phyloP scores from a whole-genome alignment of 352 stramenopile genomes.

The Globisporangium nagaii region DNA sequence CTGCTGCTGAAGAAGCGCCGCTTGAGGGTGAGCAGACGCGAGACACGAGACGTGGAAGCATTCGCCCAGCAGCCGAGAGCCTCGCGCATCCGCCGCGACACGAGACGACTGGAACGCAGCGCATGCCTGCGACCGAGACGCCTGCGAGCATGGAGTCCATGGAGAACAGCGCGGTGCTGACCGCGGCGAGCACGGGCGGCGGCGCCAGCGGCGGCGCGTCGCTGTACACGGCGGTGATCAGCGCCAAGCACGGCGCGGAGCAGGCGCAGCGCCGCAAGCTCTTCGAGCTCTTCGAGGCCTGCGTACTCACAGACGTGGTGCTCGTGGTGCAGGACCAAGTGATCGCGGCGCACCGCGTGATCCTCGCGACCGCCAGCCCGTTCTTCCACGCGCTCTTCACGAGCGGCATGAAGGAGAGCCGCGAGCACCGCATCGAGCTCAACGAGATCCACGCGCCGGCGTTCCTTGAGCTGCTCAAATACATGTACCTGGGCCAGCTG shows the following conservation, averaged over 20 bases:
- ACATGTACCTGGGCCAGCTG: slow-evolving; percentile 70
- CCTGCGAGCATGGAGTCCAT: slow-evolving; percentile 17
- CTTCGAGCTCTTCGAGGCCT: slow-evolving; percentile 33
- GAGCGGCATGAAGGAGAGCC: slow-evolving; percentile 62
- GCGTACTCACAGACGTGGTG: slow-evolving; percentile 58
- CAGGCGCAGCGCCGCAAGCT: slow-evolving; percentile 39
- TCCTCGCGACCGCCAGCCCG: slow-evolving; percentile 53
- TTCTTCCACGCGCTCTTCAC: slow-evolving; percentile 79
- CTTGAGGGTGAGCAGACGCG: slow-evolving; percentile 12
- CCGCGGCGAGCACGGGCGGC: neutral
- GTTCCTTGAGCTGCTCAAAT: slow-evolving; percentile 48
- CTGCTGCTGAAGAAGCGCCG: slow-evolving; percentile 2
- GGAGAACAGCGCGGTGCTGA: slow-evolving; percentile 17
- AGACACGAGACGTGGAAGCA: no score
- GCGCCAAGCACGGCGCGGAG: slow-evolving; percentile 8
- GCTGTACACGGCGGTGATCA: slow-evolving; percentile 7
- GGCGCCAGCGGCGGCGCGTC: neutral
- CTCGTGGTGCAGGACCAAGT: slow-evolving; percentile 42
- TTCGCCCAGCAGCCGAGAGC: neutral
- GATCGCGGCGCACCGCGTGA: slow-evolving; percentile 52
- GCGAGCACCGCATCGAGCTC: slow-evolving; percentile 35
- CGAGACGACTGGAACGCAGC: no score
- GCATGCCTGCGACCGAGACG: neutral
- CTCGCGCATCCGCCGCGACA: no score
- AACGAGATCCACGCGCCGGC: slow-evolving; percentile 37